Evolutionary conservation across 805 yeast species (phyloP).

Genomic region (Kazachstania bromeliacearum): DNA sequence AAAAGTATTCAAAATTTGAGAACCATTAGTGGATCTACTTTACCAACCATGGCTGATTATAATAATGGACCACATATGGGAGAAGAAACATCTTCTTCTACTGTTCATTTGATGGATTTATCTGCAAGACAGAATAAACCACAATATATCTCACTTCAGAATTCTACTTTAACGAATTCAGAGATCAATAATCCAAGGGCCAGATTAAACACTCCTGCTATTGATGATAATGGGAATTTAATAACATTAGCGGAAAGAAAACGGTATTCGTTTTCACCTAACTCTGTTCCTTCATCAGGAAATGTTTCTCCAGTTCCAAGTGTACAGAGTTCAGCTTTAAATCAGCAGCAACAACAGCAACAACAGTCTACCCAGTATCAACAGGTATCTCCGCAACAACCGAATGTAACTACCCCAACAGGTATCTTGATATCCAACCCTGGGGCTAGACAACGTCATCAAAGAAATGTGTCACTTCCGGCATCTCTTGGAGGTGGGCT

Average conservation of each 20-base stretch:
- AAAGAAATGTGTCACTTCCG: conserved; percentile 18
- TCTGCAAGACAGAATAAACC: conserved; percentile 13
- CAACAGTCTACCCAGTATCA: neutral
- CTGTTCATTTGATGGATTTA: conserved; percentile 2
- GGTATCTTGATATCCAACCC: neutral
- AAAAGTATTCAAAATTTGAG: conserved; percentile 4
- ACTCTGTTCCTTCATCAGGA: too few relatives aligned
- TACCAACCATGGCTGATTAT: conserved; percentile 2
- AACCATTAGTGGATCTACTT: conserved; percentile 1
- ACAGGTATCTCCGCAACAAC: too few relatives aligned
- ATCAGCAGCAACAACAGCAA: conserved; percentile 1
- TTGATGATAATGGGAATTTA: conserved; percentile 32
- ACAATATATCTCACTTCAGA: conserved; percentile 21
- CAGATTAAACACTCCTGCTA: conserved; percentile 28
- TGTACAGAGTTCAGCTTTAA: too few relatives aligned
- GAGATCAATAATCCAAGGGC: conserved; percentile 10
- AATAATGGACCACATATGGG: neutral
- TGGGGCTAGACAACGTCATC: conserved; percentile 8
- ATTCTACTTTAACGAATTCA: conserved; percentile 6
- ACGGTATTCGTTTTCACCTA: conserved; percentile 3
- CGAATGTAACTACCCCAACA: neutral
- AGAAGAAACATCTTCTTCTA: conserved; percentile 1
- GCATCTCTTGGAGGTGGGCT: conserved; percentile 8
- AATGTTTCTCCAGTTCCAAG: too few relatives aligned
- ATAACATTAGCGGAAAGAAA: conserved; percentile 25